Evolutionary conservation across 306 rosid genomes (phyloP), one percentile per base, ranked within the genome.

Genomic region (Oxytropis ochrocephala): DNA sequence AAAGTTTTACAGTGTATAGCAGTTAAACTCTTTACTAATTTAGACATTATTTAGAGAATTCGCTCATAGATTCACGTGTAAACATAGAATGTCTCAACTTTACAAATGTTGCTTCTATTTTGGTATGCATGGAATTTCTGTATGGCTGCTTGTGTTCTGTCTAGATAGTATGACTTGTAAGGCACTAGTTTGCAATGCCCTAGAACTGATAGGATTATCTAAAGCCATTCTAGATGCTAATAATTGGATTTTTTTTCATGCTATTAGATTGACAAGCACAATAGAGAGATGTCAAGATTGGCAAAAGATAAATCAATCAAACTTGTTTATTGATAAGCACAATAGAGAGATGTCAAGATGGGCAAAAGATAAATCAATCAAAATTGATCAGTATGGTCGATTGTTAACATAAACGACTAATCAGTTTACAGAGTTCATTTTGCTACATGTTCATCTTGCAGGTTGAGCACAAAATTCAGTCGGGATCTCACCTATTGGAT

Each of bases 401-500:
- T 43, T 12, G 13, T 59, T 51, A 33, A 44, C 56, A 10, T 21
- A 63, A n/a, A n/a, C n/a, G n/a, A n/a, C n/a, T n/a, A n/a, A n/a
- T n/a, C n/a, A n/a, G n/a, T n/a, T n/a, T n/a, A n/a, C n/a, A n/a
- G n/a, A n/a, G n/a, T n/a, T n/a, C 46, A 53, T 61, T 9, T 33
- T 64, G 69, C 24, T 71, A 36, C 27, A 33, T 13, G 38, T 78
- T 56, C 8, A 53, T 76, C 69, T 29, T 91, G 78, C 85, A 91
- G 97, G 97, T 74, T 36, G 96, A 84, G 55, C 99, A 94, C 80
- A 94, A 94, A 81, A 91, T 91, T 74, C 97, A 91, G 84, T 94
- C 97, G 27, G 96, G 89, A 70, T 82, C 96, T 72, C 88, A 86
- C 57, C 83, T 93, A 8, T 84, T 89, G 80, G 94, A 94, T 30